Evolutionary conservation across 2,329 filamentous ascomycete genomes (phyloP), one percentile per base, ranked within the genome.

Genomic region (Claviceps fusiformis): DNA sequence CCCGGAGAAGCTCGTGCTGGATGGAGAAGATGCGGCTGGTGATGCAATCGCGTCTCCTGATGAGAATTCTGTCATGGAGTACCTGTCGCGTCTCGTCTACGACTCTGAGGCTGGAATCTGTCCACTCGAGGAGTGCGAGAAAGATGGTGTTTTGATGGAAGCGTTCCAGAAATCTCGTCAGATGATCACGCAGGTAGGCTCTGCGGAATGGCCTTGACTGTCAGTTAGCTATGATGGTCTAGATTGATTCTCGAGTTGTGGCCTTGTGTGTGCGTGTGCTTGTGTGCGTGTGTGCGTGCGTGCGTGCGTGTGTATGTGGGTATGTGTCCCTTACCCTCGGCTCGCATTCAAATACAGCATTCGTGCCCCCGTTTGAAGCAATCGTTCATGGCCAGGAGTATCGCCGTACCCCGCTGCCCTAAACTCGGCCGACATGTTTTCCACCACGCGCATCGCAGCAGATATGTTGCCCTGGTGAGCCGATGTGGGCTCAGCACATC

Each of bases 121-220:
- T 83, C 74, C 84, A 87, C n/a, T 83, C 78, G 59, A 86, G 86
- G 0, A 93, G 71, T 1, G 79, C 74, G 1, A 95, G 75, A 58
- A 96, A 85, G 6, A 89, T 75, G 1, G 82, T 87, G 70, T 95
- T 96, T 51, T 75, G 74, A 0, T 90, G 89, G 65, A 90, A 95
- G 7, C 71, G 65, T 0, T 63, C 62, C 27, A 93, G 73, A 58
- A 85, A 86, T 2, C 74, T 70, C 5, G 73, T 69, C 0, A 95
- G 70, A 13, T 83, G 72, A 8, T 76, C 69, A 47, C 86, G 83
- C 39, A 95, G 67, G 19, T 83, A 75, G 0, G 75, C 72, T 5
- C 88, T 85, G 53, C 84, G 83, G 68, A 87, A 89, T 3, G 85
- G 77, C 3, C 80, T 81, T 53, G 5, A 17, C 24, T 13, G 50